A percentile compares a stretch with the other conserved stretches of the same genome.
These are phyloP conservation scores for Salix caprea DNA, from an alignment of 345 rosid species.

Conservation along the genomic window DNA sequence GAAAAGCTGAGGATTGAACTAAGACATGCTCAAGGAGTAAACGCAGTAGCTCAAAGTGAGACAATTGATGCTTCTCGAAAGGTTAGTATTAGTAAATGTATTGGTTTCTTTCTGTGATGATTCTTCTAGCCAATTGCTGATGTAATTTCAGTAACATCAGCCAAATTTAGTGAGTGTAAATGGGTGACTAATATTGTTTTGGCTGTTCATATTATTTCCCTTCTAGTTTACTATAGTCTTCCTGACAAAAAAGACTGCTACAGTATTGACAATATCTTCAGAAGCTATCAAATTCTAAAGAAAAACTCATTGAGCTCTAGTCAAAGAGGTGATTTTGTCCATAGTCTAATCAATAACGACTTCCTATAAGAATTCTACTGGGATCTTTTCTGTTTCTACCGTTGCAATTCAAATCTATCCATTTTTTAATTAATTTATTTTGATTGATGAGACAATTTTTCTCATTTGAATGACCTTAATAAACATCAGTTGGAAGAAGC, in stretches of 20 bases:
- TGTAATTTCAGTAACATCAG: not conserved
- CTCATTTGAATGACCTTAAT: slow-evolving; percentile 47
- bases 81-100: slow-evolving; percentile 41
- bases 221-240: not conserved
- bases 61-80: slow-evolving; percentile 67
- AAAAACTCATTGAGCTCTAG: no score
- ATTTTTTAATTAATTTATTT: not conserved
- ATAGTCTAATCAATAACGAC: not conserved
- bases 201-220: not conserved
- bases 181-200: not conserved
- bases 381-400: not conserved
- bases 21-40: slow-evolving; percentile 69
- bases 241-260: not conserved
- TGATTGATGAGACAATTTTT: slow-evolving; percentile 10
- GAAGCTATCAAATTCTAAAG: no score
- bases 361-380: not conserved
- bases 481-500: slow-evolving; percentile 52
- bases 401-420: no score
- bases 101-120: not conserved
- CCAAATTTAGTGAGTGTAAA: not conserved
- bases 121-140: not conserved
- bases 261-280: no score
- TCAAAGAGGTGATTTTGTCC: no score
- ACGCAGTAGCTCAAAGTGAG: slow-evolving; percentile 74
- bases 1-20: slow-evolving; percentile 86